These are phyloP conservation scores for Penicillium hordei DNA, from an alignment of 2,329 filamentous ascomycete genomes.

Conservation along the genomic window DNA sequence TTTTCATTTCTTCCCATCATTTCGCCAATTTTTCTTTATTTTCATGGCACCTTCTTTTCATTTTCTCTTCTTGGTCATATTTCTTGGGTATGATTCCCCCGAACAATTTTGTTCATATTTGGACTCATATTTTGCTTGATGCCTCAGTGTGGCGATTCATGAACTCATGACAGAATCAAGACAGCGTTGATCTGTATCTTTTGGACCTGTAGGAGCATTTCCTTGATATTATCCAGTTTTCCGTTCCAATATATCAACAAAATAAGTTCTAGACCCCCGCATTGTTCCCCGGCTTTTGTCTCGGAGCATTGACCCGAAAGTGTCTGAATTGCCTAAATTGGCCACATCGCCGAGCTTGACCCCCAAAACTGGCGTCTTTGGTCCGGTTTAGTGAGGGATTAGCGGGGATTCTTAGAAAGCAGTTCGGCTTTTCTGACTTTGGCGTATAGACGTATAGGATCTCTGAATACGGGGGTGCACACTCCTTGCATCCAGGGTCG, in stretches of 20 bases:
- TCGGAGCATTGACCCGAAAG: slow-evolving; percentile 7
- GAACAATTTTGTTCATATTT: slow-evolving; percentile 6
- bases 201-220: background rate
- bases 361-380: background rate
- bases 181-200: slow-evolving; percentile 11
- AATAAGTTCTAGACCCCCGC: background rate
- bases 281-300: slow-evolving; percentile 7
- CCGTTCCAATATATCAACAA: background rate
- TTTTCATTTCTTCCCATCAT: slow-evolving; percentile 17
- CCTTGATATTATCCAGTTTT: background rate
- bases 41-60: slow-evolving; percentile 10
- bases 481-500: background rate
- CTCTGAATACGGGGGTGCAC: background rate
- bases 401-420: background rate
- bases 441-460: background rate
- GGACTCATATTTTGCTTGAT: background rate
- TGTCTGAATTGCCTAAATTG: background rate
- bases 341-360: background rate
- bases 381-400: background rate
- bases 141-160: slow-evolving; percentile 9
- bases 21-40: slow-evolving; percentile 12
- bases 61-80: slow-evolving; percentile 20
- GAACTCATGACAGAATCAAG: slow-evolving; percentile 18
- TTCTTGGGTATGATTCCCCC: slow-evolving; percentile 14
- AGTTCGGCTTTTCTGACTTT: background rate